Conservation (phyloP, 2,329 filamentous ascomycete species). For the Trichoderma asperellum region DNA sequence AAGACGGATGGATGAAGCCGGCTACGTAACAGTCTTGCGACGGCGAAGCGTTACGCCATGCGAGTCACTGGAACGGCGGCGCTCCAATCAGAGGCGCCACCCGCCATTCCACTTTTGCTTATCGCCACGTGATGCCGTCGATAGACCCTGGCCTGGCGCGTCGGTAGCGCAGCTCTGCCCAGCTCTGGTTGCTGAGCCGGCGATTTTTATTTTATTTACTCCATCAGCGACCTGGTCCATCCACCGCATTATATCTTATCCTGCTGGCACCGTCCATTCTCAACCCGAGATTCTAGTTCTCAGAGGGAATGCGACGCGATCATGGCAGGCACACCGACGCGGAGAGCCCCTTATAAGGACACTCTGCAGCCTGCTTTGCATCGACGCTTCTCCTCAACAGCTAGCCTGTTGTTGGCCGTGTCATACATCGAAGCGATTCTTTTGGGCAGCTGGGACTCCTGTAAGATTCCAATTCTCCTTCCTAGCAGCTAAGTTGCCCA, state of each 20-base stretch:
- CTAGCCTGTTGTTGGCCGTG: conserved; percentile 67
- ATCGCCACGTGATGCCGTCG: conserved; percentile 39
- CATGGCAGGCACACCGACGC: conserved; percentile 59
- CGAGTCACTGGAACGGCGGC: conserved; percentile 26
- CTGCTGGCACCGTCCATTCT: neutral
- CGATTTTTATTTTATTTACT: conserved; percentile 44
- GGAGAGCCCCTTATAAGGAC: conserved; percentile 74
- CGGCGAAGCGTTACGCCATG: conserved; percentile 14
- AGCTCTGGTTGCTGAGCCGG: conserved; percentile 38
- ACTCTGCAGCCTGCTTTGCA: conserved; percentile 89
- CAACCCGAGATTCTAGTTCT: neutral
- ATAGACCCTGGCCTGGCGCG: conserved; percentile 32
- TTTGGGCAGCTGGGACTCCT: conserved; percentile 69
- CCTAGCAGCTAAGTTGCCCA: too few species aligned
- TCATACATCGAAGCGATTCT: conserved; percentile 75
- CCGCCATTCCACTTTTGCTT: conserved; percentile 25
- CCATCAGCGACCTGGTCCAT: neutral
- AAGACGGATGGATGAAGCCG: conserved; percentile 3
- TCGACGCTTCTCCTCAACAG: conserved; percentile 80
- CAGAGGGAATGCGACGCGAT: conserved; percentile 50
- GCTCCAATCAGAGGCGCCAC: conserved; percentile 30
- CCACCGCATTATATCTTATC: conserved; percentile 1
- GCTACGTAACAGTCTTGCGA: conserved; percentile 38
- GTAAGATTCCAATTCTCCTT: conserved; percentile 52
- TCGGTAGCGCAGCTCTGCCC: conserved; percentile 27